phyloP scores from a whole-genome alignment of 73 alveolate genomes.

The Paramecium bursaria region DNA sequence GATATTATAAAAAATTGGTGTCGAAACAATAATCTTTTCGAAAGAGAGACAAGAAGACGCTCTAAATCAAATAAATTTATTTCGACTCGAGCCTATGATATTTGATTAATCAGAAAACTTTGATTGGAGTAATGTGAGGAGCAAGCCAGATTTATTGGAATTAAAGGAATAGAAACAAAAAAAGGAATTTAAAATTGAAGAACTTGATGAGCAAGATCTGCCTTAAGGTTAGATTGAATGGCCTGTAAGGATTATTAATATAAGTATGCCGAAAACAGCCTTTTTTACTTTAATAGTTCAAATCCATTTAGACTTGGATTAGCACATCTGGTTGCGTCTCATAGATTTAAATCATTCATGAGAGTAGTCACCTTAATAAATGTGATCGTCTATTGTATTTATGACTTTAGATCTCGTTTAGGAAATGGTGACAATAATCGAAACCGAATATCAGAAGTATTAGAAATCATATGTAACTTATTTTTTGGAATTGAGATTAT shows the following conservation, averaged over 20 bases:
- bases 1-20: constrained; percentile 24
- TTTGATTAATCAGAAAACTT: constrained; percentile 10
- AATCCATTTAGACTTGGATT: neutral
- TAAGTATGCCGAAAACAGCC: neutral
- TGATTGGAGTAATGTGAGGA: constrained; percentile 27
- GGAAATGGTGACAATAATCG: neutral
- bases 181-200: neutral
- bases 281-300: neutral
- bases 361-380: constrained; percentile 18
- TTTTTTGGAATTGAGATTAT: constrained; percentile 25
- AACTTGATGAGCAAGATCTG: constrained; percentile 5
- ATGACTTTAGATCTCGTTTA: constrained; percentile 15
- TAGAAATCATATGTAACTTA: constrained; percentile 31
- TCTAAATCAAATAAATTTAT: neutral
- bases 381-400: constrained; percentile 10
- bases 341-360: neutral
- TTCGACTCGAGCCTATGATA: constrained; percentile 11
- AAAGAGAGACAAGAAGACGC: constrained; percentile 45
- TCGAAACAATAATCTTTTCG: constrained; percentile 22
- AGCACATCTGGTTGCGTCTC: neutral
- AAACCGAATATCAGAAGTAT: neutral
- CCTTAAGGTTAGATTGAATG: neutral
- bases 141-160: constrained; percentile 27
- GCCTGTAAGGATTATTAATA: constrained; percentile 45
- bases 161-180: neutral